These are phyloP conservation scores for Leccinum subgranulosum DNA, from an alignment of 768 basidiomycete species.

Conservation along the genomic window DNA sequence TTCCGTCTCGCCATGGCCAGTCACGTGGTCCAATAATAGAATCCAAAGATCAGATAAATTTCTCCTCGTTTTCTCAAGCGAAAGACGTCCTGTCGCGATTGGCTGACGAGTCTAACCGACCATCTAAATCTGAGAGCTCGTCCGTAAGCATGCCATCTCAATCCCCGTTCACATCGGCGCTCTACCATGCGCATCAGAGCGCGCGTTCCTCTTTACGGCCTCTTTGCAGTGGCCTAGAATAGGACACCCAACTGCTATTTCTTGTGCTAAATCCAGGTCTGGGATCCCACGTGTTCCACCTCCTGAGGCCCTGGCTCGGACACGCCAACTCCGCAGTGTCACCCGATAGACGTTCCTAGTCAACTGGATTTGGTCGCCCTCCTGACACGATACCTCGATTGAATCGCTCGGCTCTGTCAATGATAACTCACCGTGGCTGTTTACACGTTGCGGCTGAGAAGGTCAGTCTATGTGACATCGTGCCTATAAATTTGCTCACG, in stretches of 20 bases:
- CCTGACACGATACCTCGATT: not conserved
- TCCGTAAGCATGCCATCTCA: not conserved
- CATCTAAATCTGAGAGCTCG: not conserved
- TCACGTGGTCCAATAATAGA: not conserved
- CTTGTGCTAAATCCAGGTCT: not conserved
- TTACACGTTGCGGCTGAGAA: not conserved
- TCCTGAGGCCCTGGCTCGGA: not conserved
- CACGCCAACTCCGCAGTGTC: not conserved
- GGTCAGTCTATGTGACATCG: too few relatives aligned
- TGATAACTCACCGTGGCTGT: not conserved
- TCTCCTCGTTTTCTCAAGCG: not conserved
- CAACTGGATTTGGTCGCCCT: too few relatives aligned
- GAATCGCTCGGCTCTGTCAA: not conserved
- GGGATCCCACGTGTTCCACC: not conserved
- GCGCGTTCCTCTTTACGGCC: too few relatives aligned
- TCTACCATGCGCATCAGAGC: not conserved
- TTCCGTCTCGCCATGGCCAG: not conserved
- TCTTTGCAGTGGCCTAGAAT: too few relatives aligned
- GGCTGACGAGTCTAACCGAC: not conserved
- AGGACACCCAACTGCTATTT: not conserved
- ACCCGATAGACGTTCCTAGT: too few relatives aligned
- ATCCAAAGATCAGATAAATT: too few relatives aligned
- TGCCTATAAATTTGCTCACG: not conserved
- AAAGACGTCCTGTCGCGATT: not conserved
- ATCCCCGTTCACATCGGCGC: not conserved